These are phyloP conservation scores for Phytopythium vexans DNA, from an alignment of 352 stramenopile species.

Conservation along the genomic window DNA sequence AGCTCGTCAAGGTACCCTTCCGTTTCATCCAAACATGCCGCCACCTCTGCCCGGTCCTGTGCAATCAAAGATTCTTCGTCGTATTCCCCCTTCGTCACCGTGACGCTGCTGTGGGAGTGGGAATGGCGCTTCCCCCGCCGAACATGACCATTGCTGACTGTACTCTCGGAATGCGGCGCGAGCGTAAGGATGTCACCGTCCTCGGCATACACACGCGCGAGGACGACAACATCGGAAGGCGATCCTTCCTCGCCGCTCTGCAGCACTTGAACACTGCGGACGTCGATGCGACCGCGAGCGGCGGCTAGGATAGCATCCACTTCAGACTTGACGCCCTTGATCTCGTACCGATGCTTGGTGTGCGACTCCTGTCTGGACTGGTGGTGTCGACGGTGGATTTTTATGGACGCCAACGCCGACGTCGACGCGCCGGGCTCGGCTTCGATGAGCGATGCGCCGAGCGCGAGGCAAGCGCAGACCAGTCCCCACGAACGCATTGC, in stretches of 20 bases:
- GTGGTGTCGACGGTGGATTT: constrained; percentile 1
- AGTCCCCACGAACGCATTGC: background rate
- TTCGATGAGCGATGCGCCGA: background rate
- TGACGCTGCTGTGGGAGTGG: too few species aligned
- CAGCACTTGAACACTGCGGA: constrained; percentile 27
- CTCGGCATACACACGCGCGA: constrained; percentile 24
- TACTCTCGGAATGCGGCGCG: background rate
- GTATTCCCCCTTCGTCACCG: constrained; percentile 21
- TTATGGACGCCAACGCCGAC: background rate
- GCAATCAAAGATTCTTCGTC: constrained; percentile 24
- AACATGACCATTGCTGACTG: too few species aligned
- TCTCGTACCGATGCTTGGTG: constrained; percentile 21
- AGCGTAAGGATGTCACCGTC: constrained; percentile 22
- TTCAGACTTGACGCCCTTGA: constrained; percentile 25
- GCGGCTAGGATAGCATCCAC: constrained; percentile 24
- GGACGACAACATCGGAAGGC: constrained; percentile 6
- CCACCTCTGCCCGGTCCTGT: constrained; percentile 41
- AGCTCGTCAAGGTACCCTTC: constrained; percentile 44
- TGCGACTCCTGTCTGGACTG: background rate
- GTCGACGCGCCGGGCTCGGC: background rate
- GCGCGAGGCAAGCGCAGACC: background rate
- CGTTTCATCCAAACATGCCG: constrained; percentile 38
- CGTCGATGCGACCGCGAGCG: constrained; percentile 16
- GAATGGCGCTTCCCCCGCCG: too few species aligned
- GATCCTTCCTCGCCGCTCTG: constrained; percentile 1